Base-by-base conservation (phyloP, 2,329 filamentous ascomycete genomes). In the Chrysoporthe puriensis region DNA sequence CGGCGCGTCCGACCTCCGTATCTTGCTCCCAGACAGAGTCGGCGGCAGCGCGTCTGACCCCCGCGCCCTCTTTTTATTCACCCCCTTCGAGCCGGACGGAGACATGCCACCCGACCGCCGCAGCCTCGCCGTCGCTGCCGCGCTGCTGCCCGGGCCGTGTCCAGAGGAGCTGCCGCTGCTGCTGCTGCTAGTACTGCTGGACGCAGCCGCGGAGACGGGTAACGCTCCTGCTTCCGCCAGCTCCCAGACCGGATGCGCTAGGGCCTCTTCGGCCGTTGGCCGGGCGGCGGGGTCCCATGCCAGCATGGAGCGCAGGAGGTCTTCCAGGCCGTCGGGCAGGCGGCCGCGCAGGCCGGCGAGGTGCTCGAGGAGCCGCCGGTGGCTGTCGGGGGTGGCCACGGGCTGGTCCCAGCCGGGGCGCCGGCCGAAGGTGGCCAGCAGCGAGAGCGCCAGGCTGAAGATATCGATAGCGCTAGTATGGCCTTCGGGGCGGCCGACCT, bases 401-500 rank as follows among this genome's bases (percentile, higher is more conserved):
- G 26, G 50, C 2, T 26, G 16, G 9, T 26, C 18, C 9, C 9
- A 54, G 26, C 26, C 26, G 26, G 26, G 26, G 26, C 26, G 26
- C 26, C 26, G 26, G 26, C 26, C 50, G 18, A 63, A 63, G 48
- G 48, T 56, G n/a, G 48, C 62, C 43, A 57, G 40, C 40, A 65
- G 54, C 2, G 56, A 61, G 14, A 64, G 52, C n/a, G 40, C 52
- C 21, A 64, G 50, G 26, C 62, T 66, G 46, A 66, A 64, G 4
- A 64, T 21, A 26, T 64, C 40, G 36, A 66, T 66, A 6, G 63
- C 56, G 21, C 42, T 66, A 4, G 56, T 61, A 18, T 66, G 46
- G 16, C 52, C 44, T n/a, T 36, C 32, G 1, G 7, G n/a, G 11
- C 5, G 42, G 3, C 56, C 56, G 43, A 54, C 46, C 46, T 66